Conservation (phyloP, 1,284 basidiomycete genomes). For the Sporisorium exsertum region DNA sequence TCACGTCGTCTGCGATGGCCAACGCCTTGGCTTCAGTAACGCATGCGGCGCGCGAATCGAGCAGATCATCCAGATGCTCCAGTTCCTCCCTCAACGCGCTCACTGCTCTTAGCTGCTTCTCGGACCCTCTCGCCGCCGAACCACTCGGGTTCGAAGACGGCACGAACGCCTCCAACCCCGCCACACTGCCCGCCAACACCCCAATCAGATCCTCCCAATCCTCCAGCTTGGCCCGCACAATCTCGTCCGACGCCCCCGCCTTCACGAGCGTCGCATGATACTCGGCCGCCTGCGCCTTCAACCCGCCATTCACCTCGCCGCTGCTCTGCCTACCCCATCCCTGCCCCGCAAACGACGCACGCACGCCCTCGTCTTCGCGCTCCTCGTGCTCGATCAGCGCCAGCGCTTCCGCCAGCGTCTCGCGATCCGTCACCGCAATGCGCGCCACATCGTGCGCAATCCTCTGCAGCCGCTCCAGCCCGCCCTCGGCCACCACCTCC, state of each 20-base stretch:
- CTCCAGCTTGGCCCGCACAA: conserved; percentile 72
- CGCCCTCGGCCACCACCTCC: conserved; percentile 83
- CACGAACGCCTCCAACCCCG: conserved; percentile 37
- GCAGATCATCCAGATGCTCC: conserved; percentile 83
- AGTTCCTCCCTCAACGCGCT: conserved; percentile 81
- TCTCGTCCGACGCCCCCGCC: conserved; percentile 54
- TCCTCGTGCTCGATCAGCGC: conserved; percentile 89
- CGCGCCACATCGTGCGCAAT: conserved; percentile 80
- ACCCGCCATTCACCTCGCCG: conserved; percentile 72
- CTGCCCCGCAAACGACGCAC: conserved; percentile 73
- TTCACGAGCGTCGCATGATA: conserved; percentile 52
- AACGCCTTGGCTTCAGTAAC: conserved; percentile 78
- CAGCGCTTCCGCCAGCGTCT: conserved; percentile 81
- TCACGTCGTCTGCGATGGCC: conserved; percentile 81
- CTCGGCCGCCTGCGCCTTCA: conserved; percentile 48
- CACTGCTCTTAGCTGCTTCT: conserved; percentile 58
- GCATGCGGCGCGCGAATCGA: conserved; percentile 72
- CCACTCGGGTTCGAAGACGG: conserved; percentile 25
- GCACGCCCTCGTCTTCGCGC: conserved; percentile 80
- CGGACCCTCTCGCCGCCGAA: conserved; percentile 15
- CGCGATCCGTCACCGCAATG: conserved; percentile 76
- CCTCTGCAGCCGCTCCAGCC: conserved; percentile 78
- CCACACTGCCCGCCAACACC: conserved; percentile 23
- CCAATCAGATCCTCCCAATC: conserved; percentile 49
- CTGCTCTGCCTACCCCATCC: conserved; percentile 70